Evolutionary conservation across 192 early-diverging fungal genomes (phyloP), one percentile per base, ranked within the genome.

Genomic region (Endogone sp.): DNA sequence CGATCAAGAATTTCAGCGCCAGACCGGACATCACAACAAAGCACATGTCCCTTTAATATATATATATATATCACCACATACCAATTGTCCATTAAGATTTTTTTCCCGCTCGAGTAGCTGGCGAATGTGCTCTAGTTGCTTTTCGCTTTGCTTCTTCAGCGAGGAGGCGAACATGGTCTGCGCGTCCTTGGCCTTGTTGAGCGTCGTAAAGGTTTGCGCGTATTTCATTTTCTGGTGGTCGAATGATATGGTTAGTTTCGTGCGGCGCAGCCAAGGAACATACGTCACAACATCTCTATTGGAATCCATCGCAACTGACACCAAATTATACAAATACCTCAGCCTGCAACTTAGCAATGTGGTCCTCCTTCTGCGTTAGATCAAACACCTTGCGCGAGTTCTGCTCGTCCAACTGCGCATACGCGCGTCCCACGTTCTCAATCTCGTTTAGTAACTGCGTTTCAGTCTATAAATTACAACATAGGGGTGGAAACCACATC

Each of bases 81-180:
- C 86, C 72, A 94, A 69, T 78, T 95, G 91, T 31, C 79, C 77
- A 13, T 79, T 73, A 30, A 94, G 70, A 6, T 69, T 73, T 63
- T 91, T 90, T 66, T 95, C 95, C 30, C 85, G 85, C 59, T 95
- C 93, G 71, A 97, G 92, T 10, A 93, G 71, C 28, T 82, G 84
- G 37, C 88, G 84, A 62, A 96, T 91, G 68, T 89, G 87, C 66
- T 95, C 94, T 71, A 91, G 77, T 74, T 95, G 94, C 80, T 92
- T 91, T 65, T 92, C 90, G 30, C 88, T 89, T 65, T 92, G 91
- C 37, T 75, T 75, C 65, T 90, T 90, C 69, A 93, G 80, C 2
- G 90, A 85, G 62, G 89, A 84, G 60, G 82, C 85, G 66, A 84
- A 79, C 66, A 89, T 83, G 24, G 84, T 79, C 57, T 84, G 78